phyloP scores from a whole-genome alignment of 306 rosid species.

The Rubus parviflorus region DNA sequence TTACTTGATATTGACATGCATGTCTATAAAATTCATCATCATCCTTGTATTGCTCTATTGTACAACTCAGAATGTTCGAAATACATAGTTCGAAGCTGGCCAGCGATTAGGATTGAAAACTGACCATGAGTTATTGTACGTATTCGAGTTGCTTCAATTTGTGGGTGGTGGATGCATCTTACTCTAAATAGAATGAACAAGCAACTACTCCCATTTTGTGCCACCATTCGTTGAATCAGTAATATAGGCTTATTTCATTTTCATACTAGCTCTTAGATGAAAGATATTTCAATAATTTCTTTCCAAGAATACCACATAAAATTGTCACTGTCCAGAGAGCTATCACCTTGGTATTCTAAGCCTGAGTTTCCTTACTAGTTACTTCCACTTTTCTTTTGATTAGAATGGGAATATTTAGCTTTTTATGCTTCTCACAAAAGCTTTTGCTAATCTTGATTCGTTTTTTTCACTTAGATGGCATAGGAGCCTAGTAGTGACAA shows the following conservation, averaged over 20 bases:
- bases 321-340: constrained; percentile 50
- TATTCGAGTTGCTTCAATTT: constrained; percentile 5
- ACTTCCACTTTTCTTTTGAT: constrained; percentile 38
- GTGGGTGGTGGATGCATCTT: constrained; percentile 20
- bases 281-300: constrained; percentile 11
- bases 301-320: constrained; percentile 30
- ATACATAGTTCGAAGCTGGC: background rate
- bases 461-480: constrained; percentile 39
- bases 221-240: background rate
- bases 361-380: constrained; percentile 37
- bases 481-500: constrained; percentile 34
- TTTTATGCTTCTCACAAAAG: constrained; percentile 48
- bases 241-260: constrained; percentile 1
- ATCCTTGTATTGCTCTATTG: background rate
- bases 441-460: constrained; percentile 52
- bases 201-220: constrained; percentile 3
- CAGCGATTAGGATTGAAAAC: constrained; percentile 1
- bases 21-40: background rate
- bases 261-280: background rate
- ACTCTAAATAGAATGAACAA: constrained; percentile 14
- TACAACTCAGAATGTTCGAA: constrained; percentile 12
- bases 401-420: constrained; percentile 49
- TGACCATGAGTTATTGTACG: constrained; percentile 4
- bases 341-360: constrained; percentile 23
- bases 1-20: constrained; percentile 4